These are phyloP conservation scores for Adansonia rubrostipa DNA, from an alignment of 441 rosid species.

Conservation along the genomic window DNA sequence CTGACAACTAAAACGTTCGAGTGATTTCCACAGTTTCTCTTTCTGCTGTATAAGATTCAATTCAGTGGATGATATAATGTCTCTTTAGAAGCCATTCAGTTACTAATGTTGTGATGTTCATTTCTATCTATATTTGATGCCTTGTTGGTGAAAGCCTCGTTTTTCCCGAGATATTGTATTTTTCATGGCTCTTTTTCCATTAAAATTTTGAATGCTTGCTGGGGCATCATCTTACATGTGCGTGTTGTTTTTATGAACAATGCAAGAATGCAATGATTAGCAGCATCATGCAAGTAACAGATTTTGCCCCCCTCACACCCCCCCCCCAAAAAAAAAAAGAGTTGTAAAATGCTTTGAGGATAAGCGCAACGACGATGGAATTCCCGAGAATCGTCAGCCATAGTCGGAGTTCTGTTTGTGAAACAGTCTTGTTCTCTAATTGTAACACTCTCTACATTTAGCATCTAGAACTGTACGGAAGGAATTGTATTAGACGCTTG, in stretches of 20 bases:
- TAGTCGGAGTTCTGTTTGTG: constrained; percentile 51
- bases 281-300: constrained; percentile 89
- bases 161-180: constrained; percentile 1
- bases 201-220: neutral
- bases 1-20: neutral
- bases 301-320: constrained; percentile 48
- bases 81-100: neutral
- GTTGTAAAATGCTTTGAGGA: constrained; percentile 90
- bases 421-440: constrained; percentile 38
- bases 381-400: constrained; percentile 54
- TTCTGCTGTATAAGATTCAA: neutral
- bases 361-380: constrained; percentile 73
- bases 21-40: neutral
- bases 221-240: neutral
- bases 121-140: neutral
- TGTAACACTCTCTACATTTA: constrained; percentile 33
- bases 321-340: constrained; percentile 39
- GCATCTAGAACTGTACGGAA: neutral
- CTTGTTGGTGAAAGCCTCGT: neutral
- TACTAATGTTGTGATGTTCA: neutral
- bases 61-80: neutral
- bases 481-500: neutral
- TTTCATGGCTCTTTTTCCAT: neutral
- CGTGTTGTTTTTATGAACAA: constrained; percentile 14
- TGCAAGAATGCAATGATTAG: constrained; percentile 81